Evolutionary conservation across 2,329 filamentous ascomycete species (phyloP).

Genomic region (Ascochyta rabiei): DNA sequence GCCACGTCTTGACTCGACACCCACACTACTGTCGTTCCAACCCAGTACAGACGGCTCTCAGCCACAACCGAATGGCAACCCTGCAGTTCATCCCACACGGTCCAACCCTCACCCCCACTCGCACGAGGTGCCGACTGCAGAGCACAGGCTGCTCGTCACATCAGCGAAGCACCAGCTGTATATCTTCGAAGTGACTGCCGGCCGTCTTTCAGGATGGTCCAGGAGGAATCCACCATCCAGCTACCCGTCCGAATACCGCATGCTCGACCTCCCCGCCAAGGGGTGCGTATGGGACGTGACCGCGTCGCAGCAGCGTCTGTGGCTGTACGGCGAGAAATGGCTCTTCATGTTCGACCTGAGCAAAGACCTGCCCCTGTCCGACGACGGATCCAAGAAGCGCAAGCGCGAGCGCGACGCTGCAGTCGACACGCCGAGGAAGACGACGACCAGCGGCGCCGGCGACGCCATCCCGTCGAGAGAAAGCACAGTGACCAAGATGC

Average conservation of each 20-base stretch:
- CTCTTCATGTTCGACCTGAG: conserved; percentile 90
- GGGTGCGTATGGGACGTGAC: conserved; percentile 81
- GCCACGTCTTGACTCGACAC: conserved; percentile 53
- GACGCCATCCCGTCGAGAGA: conserved; percentile 57
- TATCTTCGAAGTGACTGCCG: conserved; percentile 78
- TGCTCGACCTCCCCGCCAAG: conserved; percentile 79
- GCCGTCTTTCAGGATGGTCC: conserved; percentile 83
- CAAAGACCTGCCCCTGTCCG: conserved; percentile 63
- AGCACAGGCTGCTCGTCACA: conserved; percentile 64
- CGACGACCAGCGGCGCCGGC: conserved; percentile 60
- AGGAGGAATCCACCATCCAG: conserved; percentile 77
- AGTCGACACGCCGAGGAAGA: conserved; percentile 36
- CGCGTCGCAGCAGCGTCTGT: conserved; percentile 65
- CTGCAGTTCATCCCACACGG: conserved; percentile 57
- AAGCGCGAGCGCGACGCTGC: conserved; percentile 37
- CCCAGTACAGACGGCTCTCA: conserved; percentile 36
- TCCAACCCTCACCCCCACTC: conserved; percentile 60
- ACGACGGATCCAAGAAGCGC: conserved; percentile 36
- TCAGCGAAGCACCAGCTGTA: conserved; percentile 72
- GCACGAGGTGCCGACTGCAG: conserved; percentile 61
- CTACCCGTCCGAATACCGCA: conserved; percentile 75
- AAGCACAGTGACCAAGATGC: conserved; percentile 55
- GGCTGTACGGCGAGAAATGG: conserved; percentile 87
- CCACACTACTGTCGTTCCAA: conserved; percentile 56
- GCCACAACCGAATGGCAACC: conserved; percentile 52